Conservation (phyloP, 169 alveolate species). For the Eimeria sp. region DNA sequence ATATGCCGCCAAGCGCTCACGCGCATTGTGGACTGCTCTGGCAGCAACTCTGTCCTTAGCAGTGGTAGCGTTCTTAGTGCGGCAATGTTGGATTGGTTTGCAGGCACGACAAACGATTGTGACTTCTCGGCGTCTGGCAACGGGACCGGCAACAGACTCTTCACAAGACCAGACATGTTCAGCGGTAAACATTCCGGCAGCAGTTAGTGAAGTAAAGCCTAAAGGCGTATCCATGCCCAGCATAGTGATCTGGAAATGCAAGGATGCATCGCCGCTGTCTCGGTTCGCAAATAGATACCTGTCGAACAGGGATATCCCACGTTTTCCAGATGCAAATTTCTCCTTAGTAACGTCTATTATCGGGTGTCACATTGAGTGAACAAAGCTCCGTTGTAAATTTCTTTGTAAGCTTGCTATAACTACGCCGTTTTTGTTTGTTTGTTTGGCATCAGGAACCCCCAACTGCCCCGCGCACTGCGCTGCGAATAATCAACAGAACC, state of each 20-base stretch:
- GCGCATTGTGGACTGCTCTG: neutral
- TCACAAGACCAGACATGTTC: neutral
- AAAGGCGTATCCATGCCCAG: neutral
- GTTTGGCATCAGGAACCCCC: neutral
- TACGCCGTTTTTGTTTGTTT: neutral
- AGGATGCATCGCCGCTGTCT: neutral
- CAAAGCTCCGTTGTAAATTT: neutral
- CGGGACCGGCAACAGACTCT: neutral
- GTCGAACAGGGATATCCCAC: neutral
- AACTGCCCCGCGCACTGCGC: neutral
- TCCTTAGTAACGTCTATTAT: neutral
- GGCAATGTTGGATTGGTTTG: constrained; percentile 1
- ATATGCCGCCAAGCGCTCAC: neutral
- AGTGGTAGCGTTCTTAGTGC: neutral
- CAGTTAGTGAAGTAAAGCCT: neutral
- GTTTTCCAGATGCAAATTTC: neutral
- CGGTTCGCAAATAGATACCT: neutral
- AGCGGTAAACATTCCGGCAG: neutral
- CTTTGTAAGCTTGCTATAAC: neutral
- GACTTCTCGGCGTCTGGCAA: neutral
- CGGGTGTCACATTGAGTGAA: neutral
- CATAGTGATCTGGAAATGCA: neutral
- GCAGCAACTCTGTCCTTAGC: neutral
- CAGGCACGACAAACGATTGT: neutral
- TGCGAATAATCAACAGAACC: neutral